These are phyloP conservation scores for Colletotrichum falcatum DNA, from an alignment of 2,329 filamentous ascomycete species.

Conservation along the genomic window DNA sequence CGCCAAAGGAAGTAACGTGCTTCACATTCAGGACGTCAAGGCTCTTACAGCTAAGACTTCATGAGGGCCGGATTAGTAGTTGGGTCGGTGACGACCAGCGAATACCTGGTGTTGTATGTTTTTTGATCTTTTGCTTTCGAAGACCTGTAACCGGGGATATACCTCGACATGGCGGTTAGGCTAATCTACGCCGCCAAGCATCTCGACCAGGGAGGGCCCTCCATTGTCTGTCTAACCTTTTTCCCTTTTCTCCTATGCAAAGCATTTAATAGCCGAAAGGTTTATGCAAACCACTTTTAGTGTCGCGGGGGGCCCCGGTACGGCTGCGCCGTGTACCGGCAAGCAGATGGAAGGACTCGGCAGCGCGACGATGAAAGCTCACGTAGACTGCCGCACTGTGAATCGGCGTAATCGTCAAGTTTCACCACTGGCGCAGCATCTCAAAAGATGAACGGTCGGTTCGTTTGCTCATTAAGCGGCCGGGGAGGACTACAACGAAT, in stretches of 20 bases:
- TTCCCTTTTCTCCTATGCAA: too few relatives aligned
- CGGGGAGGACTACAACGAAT: conserved; percentile 23
- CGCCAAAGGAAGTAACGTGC: too few relatives aligned
- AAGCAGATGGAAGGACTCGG: neutral
- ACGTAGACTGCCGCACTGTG: too few relatives aligned
- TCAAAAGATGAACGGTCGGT: neutral
- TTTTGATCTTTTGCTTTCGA: too few relatives aligned
- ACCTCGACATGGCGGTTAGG: neutral
- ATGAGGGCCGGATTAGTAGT: too few relatives aligned
- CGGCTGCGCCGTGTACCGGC: neutral
- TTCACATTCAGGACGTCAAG: too few relatives aligned
- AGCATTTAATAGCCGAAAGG: neutral
- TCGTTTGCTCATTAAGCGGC: conserved; percentile 29
- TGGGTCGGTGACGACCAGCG: too few relatives aligned
- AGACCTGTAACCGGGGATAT: too few relatives aligned
- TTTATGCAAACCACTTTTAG: neutral
- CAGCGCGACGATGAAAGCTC: neutral
- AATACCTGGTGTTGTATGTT: too few relatives aligned
- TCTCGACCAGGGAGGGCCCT: neutral
- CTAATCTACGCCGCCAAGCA: neutral
- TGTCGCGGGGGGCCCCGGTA: neutral
- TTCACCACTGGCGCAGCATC: neutral
- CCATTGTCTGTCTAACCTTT: too few relatives aligned
- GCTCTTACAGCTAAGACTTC: too few relatives aligned
- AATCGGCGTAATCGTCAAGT: too few relatives aligned